Evolutionary conservation across 75 land plant species (phyloP), one percentile per base, ranked within the genome.

Genomic region (Larix kaempferi): DNA sequence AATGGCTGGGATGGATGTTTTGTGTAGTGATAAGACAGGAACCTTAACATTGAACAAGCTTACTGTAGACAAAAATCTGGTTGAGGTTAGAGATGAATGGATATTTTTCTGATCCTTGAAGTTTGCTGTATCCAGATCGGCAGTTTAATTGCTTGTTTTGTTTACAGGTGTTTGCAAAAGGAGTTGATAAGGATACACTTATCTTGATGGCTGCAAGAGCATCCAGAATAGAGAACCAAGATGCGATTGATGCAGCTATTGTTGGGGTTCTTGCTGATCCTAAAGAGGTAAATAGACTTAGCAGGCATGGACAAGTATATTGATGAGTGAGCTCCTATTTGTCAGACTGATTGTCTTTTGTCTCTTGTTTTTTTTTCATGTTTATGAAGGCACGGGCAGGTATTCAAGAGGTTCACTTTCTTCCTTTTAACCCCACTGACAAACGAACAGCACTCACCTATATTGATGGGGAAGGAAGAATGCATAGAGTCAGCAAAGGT

Each of bases 1-100:
- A 73, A 94, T 94, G 98, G 95, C 95, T 3, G 95, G 98, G 13
- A 94, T 92, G 95, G 95, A 92, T 80, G 95, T 94, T 12, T 77
- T 92, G 10, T 94, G 96, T 81, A 92, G 95, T 81, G 95, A 92
- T 76, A 94, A 93, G 77, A 93, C 98, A 4, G 96, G 94, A 5
- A 94, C 94, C 22, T 88, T 91, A 73, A 94, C 96, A 55, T 83
- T 93, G 74, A 92, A 92, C 88, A 90, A 88, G 77, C 88, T 92
- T 59, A 88, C 92, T 12, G 88, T 92, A 19, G 95, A 93, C 84
- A 92, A 92, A 65, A 86, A 63, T 76, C 73, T 92, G 19, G 82
- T 93, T 59, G 96, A 94, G 88, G 93, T 91, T 44, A 22, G 75
- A 58, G 5, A 57, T 22, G 7, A 17, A 64, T 41, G 7, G 22